Conservation (phyloP, 2,329 filamentous ascomycete species). For the Incumbomyces delicatus region DNA sequence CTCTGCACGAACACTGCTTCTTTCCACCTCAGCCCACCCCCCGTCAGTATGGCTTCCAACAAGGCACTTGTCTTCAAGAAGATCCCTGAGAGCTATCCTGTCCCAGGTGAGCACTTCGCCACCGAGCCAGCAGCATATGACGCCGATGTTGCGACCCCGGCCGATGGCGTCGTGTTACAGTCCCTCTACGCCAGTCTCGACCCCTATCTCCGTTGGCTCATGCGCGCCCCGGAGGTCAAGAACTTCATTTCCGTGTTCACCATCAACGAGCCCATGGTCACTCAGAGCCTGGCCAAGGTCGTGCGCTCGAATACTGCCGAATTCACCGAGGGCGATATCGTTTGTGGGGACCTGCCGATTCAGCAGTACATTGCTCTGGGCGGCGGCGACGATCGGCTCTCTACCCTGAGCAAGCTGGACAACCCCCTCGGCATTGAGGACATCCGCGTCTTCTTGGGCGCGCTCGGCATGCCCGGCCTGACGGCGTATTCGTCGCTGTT, state of each 20-base stretch:
- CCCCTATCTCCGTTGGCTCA: slow-evolving; percentile 73
- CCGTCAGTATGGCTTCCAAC: slow-evolving; percentile 39
- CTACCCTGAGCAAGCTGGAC: slow-evolving; percentile 39
- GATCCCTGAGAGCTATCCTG: slow-evolving; percentile 55
- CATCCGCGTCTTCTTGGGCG: slow-evolving; percentile 56
- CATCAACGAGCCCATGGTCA: slow-evolving; percentile 55
- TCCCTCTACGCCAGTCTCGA: slow-evolving; percentile 69
- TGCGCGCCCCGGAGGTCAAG: slow-evolving; percentile 55
- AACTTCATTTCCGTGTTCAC: slow-evolving; percentile 60
- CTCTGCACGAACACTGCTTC: too few relatives aligned
- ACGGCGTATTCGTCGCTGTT: slow-evolving; percentile 68
- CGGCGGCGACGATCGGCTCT: slow-evolving; percentile 31
- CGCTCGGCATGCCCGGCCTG: slow-evolving; percentile 68
- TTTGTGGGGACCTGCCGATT: slow-evolving; percentile 48
- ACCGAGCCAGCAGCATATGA: slow-evolving; percentile 45
- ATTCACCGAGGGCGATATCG: slow-evolving; percentile 58
- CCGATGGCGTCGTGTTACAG: slow-evolving; percentile 59
- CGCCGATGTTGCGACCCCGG: slow-evolving; percentile 37
- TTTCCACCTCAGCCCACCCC: too few relatives aligned
- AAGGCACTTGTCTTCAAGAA: slow-evolving; percentile 66
- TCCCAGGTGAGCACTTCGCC: slow-evolving; percentile 59
- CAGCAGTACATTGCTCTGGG: slow-evolving; percentile 59
- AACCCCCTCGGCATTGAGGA: slow-evolving; percentile 32
- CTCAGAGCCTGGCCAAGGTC: slow-evolving; percentile 55
- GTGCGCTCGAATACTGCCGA: slow-evolving; percentile 55